phyloP scores from a whole-genome alignment of 352 stramenopile genomes.

The Aphanomyces stellatus region DNA sequence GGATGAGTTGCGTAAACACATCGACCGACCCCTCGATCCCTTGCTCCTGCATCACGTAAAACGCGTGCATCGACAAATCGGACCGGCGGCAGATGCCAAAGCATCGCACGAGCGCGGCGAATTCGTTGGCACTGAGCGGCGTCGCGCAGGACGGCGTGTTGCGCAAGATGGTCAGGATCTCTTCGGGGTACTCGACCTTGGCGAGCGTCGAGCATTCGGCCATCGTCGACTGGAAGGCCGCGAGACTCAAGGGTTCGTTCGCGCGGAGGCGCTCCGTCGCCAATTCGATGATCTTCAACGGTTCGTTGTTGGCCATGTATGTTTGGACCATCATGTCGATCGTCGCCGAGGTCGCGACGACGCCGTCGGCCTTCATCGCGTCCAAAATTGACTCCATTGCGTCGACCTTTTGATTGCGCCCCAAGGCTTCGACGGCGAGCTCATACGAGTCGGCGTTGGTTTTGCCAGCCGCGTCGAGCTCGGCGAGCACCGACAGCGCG shows the following conservation, averaged over 20 bases:
- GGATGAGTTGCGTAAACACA: constrained; percentile 65
- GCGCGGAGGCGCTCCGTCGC: constrained; percentile 33
- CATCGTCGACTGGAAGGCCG: constrained; percentile 64
- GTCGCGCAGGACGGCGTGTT: constrained; percentile 20
- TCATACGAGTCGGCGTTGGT: constrained; percentile 67
- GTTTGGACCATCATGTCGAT: constrained; percentile 77
- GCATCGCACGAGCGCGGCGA: constrained; percentile 51
- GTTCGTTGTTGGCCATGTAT: constrained; percentile 61
- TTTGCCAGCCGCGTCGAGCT: constrained; percentile 9
- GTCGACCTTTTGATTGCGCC: constrained; percentile 72
- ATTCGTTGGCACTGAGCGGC: constrained; percentile 31
- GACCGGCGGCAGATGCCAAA: constrained; percentile 47
- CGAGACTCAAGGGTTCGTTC: constrained; percentile 47
- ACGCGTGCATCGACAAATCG: constrained; percentile 45
- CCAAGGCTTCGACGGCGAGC: constrained; percentile 61
- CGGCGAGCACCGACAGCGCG: constrained; percentile 5
- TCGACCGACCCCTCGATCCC: constrained; percentile 35
- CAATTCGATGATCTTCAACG: constrained; percentile 44
- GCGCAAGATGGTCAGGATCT: constrained; percentile 41
- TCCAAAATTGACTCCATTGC: constrained; percentile 60
- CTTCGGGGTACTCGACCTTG: constrained; percentile 37
- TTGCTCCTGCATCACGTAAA: constrained; percentile 56
- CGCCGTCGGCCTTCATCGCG: constrained; percentile 67
- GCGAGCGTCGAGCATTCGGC: constrained; percentile 56
- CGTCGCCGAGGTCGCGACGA: constrained; percentile 50